Evolutionary conservation across 1,284 basidiomycete species (phyloP).

Genomic region (Omphalotus olearius): DNA sequence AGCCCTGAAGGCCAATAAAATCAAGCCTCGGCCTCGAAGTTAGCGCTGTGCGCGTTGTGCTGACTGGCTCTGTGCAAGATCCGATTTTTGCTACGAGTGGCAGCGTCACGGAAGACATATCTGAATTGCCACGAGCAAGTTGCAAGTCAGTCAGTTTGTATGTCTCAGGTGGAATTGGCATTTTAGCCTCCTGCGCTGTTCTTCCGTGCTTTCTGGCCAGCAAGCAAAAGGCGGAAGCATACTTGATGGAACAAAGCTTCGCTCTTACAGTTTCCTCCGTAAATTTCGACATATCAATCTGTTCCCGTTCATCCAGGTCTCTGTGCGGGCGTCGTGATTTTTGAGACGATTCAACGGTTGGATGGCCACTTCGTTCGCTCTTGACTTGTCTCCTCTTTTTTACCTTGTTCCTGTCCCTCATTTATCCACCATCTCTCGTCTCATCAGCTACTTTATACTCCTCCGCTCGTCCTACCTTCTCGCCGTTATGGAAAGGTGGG

Average conservation of each 20-base stretch:
- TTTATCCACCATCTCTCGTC: neutral
- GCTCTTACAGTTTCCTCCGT: neutral
- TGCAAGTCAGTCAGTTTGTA: too few relatives aligned
- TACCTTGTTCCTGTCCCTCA: neutral
- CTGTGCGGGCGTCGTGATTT: too few relatives aligned
- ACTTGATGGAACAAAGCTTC: neutral
- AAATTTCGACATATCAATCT: neutral
- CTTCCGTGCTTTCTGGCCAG: neutral
- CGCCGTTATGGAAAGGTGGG: conserved; percentile 28
- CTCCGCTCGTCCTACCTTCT: neutral
- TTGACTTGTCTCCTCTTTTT: neutral
- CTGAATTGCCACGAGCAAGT: too few relatives aligned
- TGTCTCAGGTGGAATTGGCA: too few relatives aligned
- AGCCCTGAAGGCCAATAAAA: too few relatives aligned
- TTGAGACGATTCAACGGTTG: too few relatives aligned
- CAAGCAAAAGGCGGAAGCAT: neutral
- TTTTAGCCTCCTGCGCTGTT: neutral
- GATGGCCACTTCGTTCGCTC: neutral
- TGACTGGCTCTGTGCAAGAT: too few relatives aligned
- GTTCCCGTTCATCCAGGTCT: too few relatives aligned
- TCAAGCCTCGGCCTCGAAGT: too few relatives aligned
- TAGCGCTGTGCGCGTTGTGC: too few relatives aligned
- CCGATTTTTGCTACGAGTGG: too few relatives aligned
- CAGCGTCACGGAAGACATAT: too few relatives aligned
- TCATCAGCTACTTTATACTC: neutral